Conservation (phyloP, 202 grass and related monocot genomes). For the Sporobolus alterniflorus region DNA sequence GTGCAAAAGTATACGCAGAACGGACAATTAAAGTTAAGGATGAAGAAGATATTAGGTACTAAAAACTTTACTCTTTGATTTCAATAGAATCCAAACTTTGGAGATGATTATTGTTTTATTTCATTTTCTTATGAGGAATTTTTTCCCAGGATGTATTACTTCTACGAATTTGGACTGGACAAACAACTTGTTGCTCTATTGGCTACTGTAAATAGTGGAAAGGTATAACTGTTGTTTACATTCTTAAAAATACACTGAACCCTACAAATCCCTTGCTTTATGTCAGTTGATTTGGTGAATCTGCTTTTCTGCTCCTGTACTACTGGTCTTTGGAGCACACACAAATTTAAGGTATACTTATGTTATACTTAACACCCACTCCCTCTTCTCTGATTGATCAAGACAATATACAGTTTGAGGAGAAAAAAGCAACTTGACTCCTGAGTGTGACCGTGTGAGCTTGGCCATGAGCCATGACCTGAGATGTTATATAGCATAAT, state of each 20-base stretch:
- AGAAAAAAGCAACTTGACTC: neutral
- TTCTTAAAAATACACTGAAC: conserved; percentile 15
- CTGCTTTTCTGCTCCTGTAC: neutral
- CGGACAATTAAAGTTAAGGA: conserved; percentile 94
- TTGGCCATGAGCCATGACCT: too few species aligned
- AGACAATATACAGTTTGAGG: neutral
- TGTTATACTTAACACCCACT: neutral
- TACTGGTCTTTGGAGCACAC: neutral
- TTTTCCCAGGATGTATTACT: conserved; percentile 89
- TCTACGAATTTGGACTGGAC: conserved; percentile 81
- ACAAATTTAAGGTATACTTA: neutral
- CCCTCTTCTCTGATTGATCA: neutral
- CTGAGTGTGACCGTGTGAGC: neutral
- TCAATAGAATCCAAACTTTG: neutral
- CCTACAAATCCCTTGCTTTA: conserved; percentile 22
- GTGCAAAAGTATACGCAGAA: conserved; percentile 83
- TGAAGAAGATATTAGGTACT: conserved; percentile 79
- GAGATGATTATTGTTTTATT: neutral
- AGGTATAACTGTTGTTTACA: conserved; percentile 61
- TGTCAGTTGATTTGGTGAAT: neutral
- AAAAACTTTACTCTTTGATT: neutral
- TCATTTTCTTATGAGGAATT: conserved; percentile 24
- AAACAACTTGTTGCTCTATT: conserved; percentile 85
- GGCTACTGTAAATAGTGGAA: conserved; percentile 83
- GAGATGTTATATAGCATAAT: too few species aligned